These are phyloP conservation scores for Fusarium sp. DNA, from an alignment of 2,329 filamentous ascomycete genomes.

Conservation along the genomic window DNA sequence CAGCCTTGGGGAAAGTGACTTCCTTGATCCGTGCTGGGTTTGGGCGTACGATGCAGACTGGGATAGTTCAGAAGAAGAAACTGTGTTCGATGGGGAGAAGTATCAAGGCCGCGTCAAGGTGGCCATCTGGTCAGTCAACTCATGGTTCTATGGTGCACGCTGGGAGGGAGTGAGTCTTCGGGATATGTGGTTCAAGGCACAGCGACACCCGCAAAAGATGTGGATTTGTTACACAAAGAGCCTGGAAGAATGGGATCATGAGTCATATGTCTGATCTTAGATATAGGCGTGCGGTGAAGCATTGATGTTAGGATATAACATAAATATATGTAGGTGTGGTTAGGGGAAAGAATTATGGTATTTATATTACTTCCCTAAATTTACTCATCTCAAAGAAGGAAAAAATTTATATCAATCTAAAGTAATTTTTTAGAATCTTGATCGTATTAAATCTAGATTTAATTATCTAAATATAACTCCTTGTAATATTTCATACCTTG, in stretches of 20 bases:
- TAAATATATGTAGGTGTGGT: neutral
- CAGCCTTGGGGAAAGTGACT: neutral
- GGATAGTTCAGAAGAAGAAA: constrained; percentile 27
- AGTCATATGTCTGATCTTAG: constrained; percentile 28
- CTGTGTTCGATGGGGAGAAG: constrained; percentile 3
- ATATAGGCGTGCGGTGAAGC: too few species aligned
- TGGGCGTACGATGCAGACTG: constrained; percentile 44
- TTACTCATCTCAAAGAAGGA: too few species aligned
- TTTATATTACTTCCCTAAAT: too few species aligned
- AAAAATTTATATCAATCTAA: too few species aligned
- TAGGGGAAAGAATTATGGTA: too few species aligned
- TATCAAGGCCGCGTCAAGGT: constrained; percentile 37
- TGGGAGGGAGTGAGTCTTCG: constrained; percentile 30
- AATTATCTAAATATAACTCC: too few species aligned
- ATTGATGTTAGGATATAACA: too few species aligned
- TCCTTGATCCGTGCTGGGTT: constrained; percentile 27
- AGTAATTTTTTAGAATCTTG: too few species aligned
- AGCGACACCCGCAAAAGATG: constrained; percentile 20
- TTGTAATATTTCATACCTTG: too few species aligned
- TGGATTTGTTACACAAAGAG: constrained; percentile 34
- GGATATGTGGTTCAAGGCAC: constrained; percentile 40
- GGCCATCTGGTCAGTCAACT: constrained; percentile 3
- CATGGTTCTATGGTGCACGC: constrained; percentile 43
- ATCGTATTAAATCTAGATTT: too few species aligned
- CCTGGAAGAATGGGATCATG: constrained; percentile 38